phyloP scores from a whole-genome alignment of 495 filamentous ascomycete genomes.

The Wilcoxina mikolae region DNA sequence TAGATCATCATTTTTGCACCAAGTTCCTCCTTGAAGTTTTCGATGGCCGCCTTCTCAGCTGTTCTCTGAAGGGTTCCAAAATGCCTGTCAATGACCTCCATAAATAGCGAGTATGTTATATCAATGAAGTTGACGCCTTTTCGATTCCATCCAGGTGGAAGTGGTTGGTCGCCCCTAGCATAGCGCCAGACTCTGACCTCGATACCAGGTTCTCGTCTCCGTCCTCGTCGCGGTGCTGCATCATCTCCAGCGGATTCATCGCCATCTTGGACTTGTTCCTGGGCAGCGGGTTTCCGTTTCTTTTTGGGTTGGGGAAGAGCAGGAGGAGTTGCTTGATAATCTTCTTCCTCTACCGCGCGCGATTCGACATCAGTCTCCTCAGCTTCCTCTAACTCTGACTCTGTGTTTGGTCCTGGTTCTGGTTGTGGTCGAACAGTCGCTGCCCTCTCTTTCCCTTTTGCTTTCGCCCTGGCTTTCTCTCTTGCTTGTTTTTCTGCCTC shows the following conservation, averaged over 20 bases:
- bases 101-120: slow-evolving; percentile 18
- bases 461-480: slow-evolving; percentile 2
- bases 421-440: not conserved
- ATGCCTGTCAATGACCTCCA: slow-evolving; percentile 16
- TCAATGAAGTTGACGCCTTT: slow-evolving; percentile 23
- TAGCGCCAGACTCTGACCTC: slow-evolving; percentile 14
- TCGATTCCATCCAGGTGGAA: slow-evolving; percentile 16
- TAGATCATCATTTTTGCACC: slow-evolving; percentile 16
- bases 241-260: not conserved
- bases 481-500: not conserved
- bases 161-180: slow-evolving; percentile 6
- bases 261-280: not conserved
- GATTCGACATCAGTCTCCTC: not conserved
- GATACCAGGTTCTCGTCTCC: not conserved
- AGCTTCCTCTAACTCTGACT: slow-evolving; percentile 1
- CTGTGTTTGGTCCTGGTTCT: not conserved
- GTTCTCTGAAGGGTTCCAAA: slow-evolving; percentile 12
- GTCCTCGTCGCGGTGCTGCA: not conserved
- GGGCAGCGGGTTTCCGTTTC: slow-evolving; percentile 11
- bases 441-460: not conserved
- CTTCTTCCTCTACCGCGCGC: not conserved
- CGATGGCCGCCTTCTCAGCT: slow-evolving; percentile 14
- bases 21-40: slow-evolving; percentile 23
- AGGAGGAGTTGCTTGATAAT: not conserved
- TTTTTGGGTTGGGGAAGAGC: not conserved